phyloP scores from a whole-genome alignment of 129 eudicot genomes.

The Centella asiatica region DNA sequence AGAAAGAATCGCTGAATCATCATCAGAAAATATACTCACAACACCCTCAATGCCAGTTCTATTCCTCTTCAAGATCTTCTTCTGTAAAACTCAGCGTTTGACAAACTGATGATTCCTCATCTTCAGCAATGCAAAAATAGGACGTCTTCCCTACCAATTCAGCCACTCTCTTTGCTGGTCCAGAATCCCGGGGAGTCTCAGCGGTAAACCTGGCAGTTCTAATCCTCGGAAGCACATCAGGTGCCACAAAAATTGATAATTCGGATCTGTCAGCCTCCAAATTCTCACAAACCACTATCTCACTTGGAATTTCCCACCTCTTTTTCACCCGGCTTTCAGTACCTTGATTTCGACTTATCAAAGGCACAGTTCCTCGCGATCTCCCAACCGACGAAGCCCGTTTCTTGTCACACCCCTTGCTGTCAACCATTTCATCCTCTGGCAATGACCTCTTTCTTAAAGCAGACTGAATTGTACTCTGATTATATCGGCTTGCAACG shows the following conservation, averaged over 20 bases:
- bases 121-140: conserved; percentile 37
- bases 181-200: conserved; percentile 71
- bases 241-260: conserved; percentile 11
- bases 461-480: conserved; percentile 18
- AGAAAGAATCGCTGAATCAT: no score
- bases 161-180: conserved; percentile 74
- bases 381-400: conserved; percentile 35
- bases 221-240: conserved; percentile 41
- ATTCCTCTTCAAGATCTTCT: conserved; percentile 22
- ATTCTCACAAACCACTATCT: conserved; percentile 38
- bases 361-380: conserved; percentile 17
- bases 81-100: conserved; percentile 56
- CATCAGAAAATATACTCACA: no score
- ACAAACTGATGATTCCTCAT: conserved; percentile 38
- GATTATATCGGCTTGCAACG: conserved; percentile 74
- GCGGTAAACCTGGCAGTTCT: conserved; percentile 33
- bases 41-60: conserved; percentile 2
- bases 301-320: conserved; percentile 73
- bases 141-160: conserved; percentile 70
- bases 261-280: conserved; percentile 29
- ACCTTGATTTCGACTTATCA: conserved; percentile 7
- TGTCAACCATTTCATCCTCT: conserved; percentile 42
- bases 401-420: conserved; percentile 27
- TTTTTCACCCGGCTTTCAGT: conserved; percentile 59
- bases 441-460: conserved; percentile 57